Evolutionary conservation across 1,139 yeast species (phyloP).

Genomic region (Protomyces lactucae-debilis): DNA sequence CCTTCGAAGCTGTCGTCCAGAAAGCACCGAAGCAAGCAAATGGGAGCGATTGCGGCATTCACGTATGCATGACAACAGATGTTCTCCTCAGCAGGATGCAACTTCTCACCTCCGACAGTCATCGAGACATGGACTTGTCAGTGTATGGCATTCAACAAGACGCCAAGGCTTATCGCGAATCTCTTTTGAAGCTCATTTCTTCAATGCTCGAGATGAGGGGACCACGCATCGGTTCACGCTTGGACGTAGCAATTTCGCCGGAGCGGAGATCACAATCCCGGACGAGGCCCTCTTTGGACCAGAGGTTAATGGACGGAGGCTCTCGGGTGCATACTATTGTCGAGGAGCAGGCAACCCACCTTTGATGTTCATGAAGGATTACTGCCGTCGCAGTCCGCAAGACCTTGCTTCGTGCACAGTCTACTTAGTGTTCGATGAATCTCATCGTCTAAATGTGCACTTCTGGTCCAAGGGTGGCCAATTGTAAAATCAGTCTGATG

Average conservation of each 20-base stretch:
- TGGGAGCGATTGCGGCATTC: slow-evolving; percentile 74
- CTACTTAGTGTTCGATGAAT: too few species aligned
- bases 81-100: slow-evolving; percentile 11
- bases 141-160: slow-evolving; percentile 4
- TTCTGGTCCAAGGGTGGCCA: too few species aligned
- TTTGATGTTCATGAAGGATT: background rate
- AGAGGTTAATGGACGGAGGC: background rate
- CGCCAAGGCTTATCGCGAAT: slow-evolving; percentile 18
- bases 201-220: slow-evolving; percentile 11
- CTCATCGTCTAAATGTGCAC: too few species aligned
- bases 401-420: too few species aligned
- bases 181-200: slow-evolving; percentile 5
- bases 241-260: slow-evolving; percentile 20
- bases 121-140: background rate
- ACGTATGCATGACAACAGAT: slow-evolving; percentile 50
- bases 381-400: too few species aligned
- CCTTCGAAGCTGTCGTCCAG: slow-evolving; percentile 36
- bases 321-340: too few species aligned
- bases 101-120: background rate
- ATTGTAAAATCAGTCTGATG: too few species aligned
- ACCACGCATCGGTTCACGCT: slow-evolving; percentile 4
- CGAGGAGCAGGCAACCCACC: too few species aligned
- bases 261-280: slow-evolving; percentile 15
- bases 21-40: slow-evolving; percentile 69
- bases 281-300: slow-evolving; percentile 13